Conservation (phyloP, 106 monocot genomes). For the Chionographis japonica region DNA sequence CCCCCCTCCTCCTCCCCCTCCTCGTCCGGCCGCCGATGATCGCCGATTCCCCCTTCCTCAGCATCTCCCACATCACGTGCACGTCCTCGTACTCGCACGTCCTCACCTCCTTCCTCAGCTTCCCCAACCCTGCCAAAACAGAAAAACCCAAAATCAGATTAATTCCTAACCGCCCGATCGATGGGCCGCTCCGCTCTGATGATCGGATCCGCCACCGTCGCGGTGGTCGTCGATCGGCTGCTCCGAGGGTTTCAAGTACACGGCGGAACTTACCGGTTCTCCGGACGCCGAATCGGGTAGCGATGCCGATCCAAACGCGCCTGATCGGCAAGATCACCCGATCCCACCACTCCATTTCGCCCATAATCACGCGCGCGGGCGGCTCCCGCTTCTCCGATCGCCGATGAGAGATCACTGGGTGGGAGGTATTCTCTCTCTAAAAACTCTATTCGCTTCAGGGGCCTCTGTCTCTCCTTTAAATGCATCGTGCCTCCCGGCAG, state of each 20-base stretch:
- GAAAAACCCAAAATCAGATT: background rate
- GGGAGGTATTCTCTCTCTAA: background rate
- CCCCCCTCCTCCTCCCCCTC: background rate
- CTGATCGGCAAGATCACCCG: background rate
- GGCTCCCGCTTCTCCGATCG: background rate
- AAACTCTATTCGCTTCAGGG: no score
- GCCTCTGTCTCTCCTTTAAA: no score
- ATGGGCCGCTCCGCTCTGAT: no score
- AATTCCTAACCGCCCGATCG: background rate
- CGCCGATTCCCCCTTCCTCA: constrained; percentile 10
- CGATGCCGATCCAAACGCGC: background rate
- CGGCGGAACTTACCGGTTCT: background rate
- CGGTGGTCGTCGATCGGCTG: no score
- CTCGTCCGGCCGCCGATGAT: background rate
- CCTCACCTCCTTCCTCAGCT: constrained; percentile 43
- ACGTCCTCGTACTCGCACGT: constrained; percentile 42
- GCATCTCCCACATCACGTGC: constrained; percentile 49
- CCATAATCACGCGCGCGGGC: no score
- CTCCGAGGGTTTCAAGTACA: no score
- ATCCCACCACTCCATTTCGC: background rate
- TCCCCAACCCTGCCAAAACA: constrained; percentile 15
- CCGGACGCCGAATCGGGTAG: background rate
- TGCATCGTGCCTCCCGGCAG: no score
- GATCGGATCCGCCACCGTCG: no score
- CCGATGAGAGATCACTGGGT: background rate